Conservation (phyloP, 306 rosid species). For the Trifolium dubium region DNA sequence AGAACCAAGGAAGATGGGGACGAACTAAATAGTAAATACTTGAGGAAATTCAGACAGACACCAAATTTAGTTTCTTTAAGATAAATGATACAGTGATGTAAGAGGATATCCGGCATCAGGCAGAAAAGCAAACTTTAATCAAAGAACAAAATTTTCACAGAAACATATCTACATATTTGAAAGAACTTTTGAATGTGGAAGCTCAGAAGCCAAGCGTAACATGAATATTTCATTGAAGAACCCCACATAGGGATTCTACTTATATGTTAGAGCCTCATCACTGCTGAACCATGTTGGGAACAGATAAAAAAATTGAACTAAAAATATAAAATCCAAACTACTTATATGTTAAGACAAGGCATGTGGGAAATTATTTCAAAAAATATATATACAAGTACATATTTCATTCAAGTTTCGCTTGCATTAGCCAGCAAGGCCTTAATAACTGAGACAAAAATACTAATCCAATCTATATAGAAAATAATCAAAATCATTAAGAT, state of each 20-base stretch:
- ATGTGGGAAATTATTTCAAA: neutral
- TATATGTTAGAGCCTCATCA: conserved; percentile 61
- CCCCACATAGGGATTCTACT: conserved; percentile 38
- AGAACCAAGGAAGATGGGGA: neutral
- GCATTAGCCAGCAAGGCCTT: neutral
- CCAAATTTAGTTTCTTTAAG: too few species aligned
- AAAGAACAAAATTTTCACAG: neutral
- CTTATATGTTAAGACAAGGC: too few species aligned
- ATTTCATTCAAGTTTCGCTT: neutral
- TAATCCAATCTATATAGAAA: too few species aligned
- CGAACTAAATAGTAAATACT: neutral
- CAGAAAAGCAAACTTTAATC: neutral
- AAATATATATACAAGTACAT: neutral
- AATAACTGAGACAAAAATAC: too few species aligned
- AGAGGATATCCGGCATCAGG: too few species aligned
- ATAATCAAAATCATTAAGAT: neutral
- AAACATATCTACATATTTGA: too few species aligned
- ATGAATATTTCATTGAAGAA: conserved; percentile 55
- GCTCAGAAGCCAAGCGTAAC: conserved; percentile 80
- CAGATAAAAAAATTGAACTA: neutral
- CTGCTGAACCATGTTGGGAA: conserved; percentile 10
- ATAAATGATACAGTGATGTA: too few species aligned
- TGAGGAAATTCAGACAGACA: neutral
- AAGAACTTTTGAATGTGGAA: neutral
- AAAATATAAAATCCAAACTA: too few species aligned